Evolutionary conservation across 164 flowering plant species (phyloP), one percentile per base, ranked within the genome.

Genomic region (Umbellularia californica): DNA sequence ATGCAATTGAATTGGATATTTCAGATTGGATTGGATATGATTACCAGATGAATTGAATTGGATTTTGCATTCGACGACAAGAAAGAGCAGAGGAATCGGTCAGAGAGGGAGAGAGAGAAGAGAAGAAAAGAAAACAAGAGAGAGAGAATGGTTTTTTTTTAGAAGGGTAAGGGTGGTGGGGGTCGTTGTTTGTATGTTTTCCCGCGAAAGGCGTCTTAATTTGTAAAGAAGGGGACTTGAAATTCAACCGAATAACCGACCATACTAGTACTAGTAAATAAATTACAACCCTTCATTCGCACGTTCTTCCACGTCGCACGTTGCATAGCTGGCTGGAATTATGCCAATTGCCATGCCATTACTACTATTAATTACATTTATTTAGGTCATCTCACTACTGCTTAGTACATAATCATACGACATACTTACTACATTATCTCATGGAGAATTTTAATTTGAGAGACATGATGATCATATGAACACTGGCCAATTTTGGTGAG

Each of bases 1-100:
- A 7, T 35, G 47, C 7, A 35, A 35, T 35, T 35, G 47, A 35
- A 52, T 52, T 13, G 19, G 58, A 55, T 14, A 55, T 55, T 55
- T 15, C 33, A 28, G 33, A 30, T 35, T 35, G 41, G 41, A 35
- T 35, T 15, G 28, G 28, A 25, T 66, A 14, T 15, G 19, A 30
- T 4, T 66, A 15, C 47, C 47, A 27, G 7, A 30, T 66, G 19
- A 30, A 30, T 27, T 66, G 69, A 27, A 15, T 25, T 64, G 67
- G 25, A 17, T 22, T 64, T 55, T 55, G n/a, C 60, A 55, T 5
- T 35, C 9, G 47, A 28, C 12, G 19, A n/a, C n/a, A 58, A 58
- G 22, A n/a, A n/a, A 28, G 13, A 64, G 67, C 15, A n/a, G 33
- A 64, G 33, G 67, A 64, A 64, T 64, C 67, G 67, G 70, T 68